Conservation (phyloP, 2,329 filamentous ascomycete genomes). For the Aspergillus japonicus region DNA sequence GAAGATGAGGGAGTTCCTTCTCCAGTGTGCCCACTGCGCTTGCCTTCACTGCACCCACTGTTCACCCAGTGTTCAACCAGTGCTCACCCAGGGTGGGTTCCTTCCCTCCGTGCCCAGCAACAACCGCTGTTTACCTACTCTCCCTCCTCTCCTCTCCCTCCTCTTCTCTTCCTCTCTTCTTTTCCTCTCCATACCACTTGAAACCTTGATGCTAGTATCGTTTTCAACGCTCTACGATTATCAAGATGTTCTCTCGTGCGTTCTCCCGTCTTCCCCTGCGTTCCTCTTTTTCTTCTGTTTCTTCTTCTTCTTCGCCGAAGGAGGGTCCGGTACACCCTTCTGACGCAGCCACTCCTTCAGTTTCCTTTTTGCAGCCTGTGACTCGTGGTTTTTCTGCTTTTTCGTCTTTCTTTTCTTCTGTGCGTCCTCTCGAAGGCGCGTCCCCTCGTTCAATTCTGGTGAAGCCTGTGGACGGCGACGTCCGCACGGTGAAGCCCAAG, state of each 20-base stretch:
- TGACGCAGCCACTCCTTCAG: background rate
- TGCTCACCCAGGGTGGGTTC: too few relatives aligned
- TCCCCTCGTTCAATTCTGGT: background rate
- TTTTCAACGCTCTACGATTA: background rate
- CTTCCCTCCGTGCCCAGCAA: too few relatives aligned
- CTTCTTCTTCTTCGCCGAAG: background rate
- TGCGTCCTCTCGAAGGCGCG: background rate
- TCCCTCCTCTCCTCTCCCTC: background rate
- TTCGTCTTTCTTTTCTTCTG: background rate
- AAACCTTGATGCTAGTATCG: background rate
- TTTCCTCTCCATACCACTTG: background rate
- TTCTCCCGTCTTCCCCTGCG: background rate
- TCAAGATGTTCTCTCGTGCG: slow-evolving; percentile 1
- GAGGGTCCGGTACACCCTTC: background rate
- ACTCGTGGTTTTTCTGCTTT: background rate
- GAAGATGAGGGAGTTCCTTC: too few relatives aligned
- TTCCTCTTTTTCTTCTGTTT: background rate
- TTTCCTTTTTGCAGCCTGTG: background rate
- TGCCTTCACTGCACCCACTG: too few relatives aligned
- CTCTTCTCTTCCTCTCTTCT: background rate
- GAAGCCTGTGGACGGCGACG: background rate
- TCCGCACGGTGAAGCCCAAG: background rate
- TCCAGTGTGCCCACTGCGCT: too few relatives aligned
- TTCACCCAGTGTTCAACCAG: too few relatives aligned
- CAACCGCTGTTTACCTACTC: too few relatives aligned